These are phyloP conservation scores for Aspergillus sergii DNA, from an alignment of 2,329 filamentous ascomycete genomes.

Conservation along the genomic window DNA sequence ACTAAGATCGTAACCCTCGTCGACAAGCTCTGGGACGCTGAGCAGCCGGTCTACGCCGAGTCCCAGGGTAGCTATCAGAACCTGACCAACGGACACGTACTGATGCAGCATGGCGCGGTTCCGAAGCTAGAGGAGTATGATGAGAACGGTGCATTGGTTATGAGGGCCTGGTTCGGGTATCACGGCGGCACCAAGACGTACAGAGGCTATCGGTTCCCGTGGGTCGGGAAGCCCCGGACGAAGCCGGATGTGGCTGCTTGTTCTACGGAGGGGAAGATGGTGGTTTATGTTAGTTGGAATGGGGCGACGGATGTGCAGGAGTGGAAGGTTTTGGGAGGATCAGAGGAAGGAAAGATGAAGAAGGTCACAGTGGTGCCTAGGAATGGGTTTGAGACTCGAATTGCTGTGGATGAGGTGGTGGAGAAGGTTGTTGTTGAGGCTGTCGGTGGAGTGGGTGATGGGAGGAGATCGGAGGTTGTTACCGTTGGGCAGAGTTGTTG, in stretches of 20 bases:
- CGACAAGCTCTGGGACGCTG: conserved; percentile 23
- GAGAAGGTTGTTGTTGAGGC: conserved; percentile 21
- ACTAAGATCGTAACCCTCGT: conserved; percentile 21
- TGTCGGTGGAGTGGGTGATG: conserved; percentile 22
- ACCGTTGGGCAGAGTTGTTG: conserved; percentile 19
- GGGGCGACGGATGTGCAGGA: conserved; percentile 37
- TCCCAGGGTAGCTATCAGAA: conserved; percentile 31
- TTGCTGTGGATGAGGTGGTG: neutral
- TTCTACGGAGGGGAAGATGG: conserved; percentile 11
- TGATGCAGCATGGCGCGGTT: conserved; percentile 36
- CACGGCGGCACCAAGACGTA: conserved; percentile 32
- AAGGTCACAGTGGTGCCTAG: neutral
- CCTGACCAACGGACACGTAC: conserved; percentile 25
- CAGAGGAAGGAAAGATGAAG: neutral
- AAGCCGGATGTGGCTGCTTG: conserved; percentile 24
- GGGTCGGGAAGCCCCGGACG: conserved; percentile 22
- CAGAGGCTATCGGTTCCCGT: conserved; percentile 28
- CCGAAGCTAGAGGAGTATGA: conserved; percentile 37
- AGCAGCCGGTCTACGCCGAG: conserved; percentile 23
- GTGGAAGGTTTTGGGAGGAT: conserved; percentile 18
- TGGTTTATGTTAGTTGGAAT: conserved; percentile 43
- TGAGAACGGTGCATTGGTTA: conserved; percentile 28
- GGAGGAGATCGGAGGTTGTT: conserved; percentile 16
- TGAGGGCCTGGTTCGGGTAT: conserved; percentile 34
- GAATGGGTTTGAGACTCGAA: conserved; percentile 15